These are phyloP conservation scores for Ophiostoma sp. DNA, from an alignment of 2,329 filamentous ascomycete genomes.

Conservation along the genomic window DNA sequence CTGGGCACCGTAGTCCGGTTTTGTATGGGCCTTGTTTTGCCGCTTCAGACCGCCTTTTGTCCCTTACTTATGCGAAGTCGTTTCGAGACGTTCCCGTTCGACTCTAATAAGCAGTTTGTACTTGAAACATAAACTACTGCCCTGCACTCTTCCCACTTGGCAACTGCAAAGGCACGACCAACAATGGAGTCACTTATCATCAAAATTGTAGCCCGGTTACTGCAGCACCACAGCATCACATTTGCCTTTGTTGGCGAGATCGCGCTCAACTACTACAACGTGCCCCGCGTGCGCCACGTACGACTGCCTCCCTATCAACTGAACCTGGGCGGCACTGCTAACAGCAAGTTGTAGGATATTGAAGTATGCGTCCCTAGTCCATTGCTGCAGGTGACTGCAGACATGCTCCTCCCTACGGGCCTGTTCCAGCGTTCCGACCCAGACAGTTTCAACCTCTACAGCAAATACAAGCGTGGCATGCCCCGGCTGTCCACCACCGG, in stretches of 20 bases:
- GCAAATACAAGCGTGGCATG: constrained; percentile 2
- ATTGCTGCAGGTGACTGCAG: background rate
- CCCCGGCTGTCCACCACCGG: background rate
- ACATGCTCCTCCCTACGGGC: background rate
- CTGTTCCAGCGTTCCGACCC: background rate
- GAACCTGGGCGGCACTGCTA: background rate
- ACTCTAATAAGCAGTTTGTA: too few relatives aligned
- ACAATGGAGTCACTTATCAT: background rate
- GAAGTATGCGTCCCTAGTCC: constrained; percentile 1
- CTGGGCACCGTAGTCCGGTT: too few relatives aligned
- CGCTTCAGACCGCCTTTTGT: too few relatives aligned
- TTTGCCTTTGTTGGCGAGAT: constrained; percentile 10
- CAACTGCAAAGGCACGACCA: background rate
- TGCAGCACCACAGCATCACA: background rate
- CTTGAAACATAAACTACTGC: too few relatives aligned
- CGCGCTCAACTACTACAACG: constrained; percentile 11
- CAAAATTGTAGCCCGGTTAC: background rate
- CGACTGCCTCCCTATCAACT: background rate
- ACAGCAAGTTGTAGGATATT: background rate
- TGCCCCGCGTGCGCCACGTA: constrained; percentile 9
- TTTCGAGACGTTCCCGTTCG: too few relatives aligned
- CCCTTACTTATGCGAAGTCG: too few relatives aligned
- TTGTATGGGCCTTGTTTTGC: too few relatives aligned
- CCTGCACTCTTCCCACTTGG: too few relatives aligned
- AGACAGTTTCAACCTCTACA: background rate